Evolutionary conservation across 2,329 filamentous ascomycete species (phyloP), one percentile per base, ranked within the genome.

Genomic region (Rasamsonia emersonii): DNA sequence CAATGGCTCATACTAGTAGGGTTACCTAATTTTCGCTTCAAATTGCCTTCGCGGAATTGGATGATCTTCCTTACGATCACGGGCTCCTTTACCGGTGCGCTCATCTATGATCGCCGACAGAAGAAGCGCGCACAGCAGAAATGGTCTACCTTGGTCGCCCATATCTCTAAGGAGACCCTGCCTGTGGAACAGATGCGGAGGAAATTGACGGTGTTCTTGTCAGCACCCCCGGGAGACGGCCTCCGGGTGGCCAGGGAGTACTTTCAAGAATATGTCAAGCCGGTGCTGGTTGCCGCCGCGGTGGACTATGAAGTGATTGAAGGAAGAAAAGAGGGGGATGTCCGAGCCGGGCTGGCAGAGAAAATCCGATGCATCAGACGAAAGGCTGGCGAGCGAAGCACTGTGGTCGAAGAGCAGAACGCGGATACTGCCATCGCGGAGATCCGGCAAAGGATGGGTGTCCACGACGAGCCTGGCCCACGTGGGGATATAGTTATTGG

Each of bases 251-350:
- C 88, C n/a, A 82, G 93, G 48, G 86, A 96, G 46, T 88, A 96
- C 61, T 98, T 94, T 60, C 80, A 86, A 50, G 85, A 94, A 56
- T 98, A 95, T 54, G 75, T 95, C 25, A 96, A 96, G 67, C 91
- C 91, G 2, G 74, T 98, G 16, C 65, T 98, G 23, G 83, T 91
- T 3, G 82, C 86, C 2, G 89, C 85, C 1, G 88, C 88, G 0
- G 64, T 96, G 51, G 91, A 98, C 57, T 96, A 93, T 78, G 89
- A 95, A 49, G 93, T 95, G 36, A 75, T 96, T 4, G 89, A 96
- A 61, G 91, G 89, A 4, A 71, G 88, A 32, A 79, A 81, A 53
- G 83, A 95, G 64, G 91, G 91, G n/a, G 89, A 98, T 53, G 76
- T 98, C 26, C 71, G 91, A 40, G 86, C 84, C 32, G 83, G 81